Conservation (phyloP, 2,329 filamentous ascomycete genomes). For the Penicillium sp. region DNA sequence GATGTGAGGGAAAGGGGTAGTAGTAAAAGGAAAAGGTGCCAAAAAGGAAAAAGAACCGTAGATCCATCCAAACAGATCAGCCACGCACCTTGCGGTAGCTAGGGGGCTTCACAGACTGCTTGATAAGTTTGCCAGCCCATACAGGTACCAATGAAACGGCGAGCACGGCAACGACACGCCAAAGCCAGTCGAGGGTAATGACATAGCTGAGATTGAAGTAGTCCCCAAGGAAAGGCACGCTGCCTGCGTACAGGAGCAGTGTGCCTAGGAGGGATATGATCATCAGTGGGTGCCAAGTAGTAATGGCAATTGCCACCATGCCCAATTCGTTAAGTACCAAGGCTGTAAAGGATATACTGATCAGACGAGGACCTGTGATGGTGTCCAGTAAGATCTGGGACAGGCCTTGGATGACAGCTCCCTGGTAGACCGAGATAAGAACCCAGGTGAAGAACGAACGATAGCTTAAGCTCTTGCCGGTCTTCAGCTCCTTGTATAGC, state of each 20-base stretch:
- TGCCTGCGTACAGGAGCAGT: slow-evolving; percentile 74
- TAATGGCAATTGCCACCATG: slow-evolving; percentile 96
- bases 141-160: slow-evolving; percentile 82
- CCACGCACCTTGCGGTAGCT: slow-evolving; percentile 84
- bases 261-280: slow-evolving; percentile 81
- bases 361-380: slow-evolving; percentile 67
- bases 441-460: slow-evolving; percentile 98
- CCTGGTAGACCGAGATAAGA: slow-evolving; percentile 90
- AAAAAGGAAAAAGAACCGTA: background rate
- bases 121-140: slow-evolving; percentile 81
- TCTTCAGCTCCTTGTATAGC: slow-evolving; percentile 95
- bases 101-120: slow-evolving; percentile 82
- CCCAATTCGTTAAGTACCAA: slow-evolving; percentile 91
- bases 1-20: slow-evolving; percentile 4
- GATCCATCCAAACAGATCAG: slow-evolving; percentile 14
- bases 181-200: slow-evolving; percentile 77
- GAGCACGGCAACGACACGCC: slow-evolving; percentile 79
- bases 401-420: slow-evolving; percentile 91
- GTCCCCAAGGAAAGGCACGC: slow-evolving; percentile 79
- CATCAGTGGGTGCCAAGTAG: slow-evolving; percentile 96
- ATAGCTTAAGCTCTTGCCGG: slow-evolving; percentile 82
- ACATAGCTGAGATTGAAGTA: slow-evolving; percentile 88
- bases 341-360: slow-evolving; percentile 87
- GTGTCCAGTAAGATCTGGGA: slow-evolving; percentile 83
- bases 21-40: background rate